Conservation (phyloP, 306 rosid species). For the Medicago lupulina region DNA sequence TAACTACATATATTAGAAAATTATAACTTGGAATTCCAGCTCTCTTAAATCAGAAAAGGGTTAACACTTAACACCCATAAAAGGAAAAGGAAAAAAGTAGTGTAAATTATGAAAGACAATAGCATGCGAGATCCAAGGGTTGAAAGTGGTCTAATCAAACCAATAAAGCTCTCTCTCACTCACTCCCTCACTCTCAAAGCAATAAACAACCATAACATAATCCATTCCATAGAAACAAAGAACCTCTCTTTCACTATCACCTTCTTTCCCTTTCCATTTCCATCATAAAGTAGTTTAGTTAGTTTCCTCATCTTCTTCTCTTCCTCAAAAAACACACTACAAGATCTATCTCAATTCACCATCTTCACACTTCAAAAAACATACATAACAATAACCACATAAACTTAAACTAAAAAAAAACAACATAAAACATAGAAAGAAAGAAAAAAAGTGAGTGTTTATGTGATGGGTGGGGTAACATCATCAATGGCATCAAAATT, state of each 20-base stretch:
- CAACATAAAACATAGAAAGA: neutral
- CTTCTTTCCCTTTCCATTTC: constrained; percentile 41
- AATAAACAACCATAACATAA: neutral
- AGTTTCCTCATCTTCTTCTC: constrained; percentile 42
- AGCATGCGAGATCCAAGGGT: constrained; percentile 2
- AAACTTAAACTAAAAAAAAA: neutral
- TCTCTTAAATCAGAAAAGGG: too few species aligned
- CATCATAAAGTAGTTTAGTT: constrained; percentile 22
- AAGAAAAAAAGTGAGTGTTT: neutral
- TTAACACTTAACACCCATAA: too few species aligned
- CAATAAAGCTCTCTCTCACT: neutral
- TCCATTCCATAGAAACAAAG: constrained; percentile 11
- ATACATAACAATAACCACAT: constrained; percentile 2
- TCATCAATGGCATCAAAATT: constrained; percentile 98
- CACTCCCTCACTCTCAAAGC: neutral
- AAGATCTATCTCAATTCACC: neutral
- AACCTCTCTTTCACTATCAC: constrained; percentile 43
- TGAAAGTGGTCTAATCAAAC: neutral
- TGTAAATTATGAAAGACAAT: neutral
- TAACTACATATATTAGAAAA: too few species aligned
- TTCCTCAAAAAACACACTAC: constrained; percentile 5
- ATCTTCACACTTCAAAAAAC: neutral
- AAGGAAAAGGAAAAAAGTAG: neutral
- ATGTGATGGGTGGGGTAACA: constrained; percentile 88
- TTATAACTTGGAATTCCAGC: too few species aligned